Percentiles rank a stretch among this genome's conserved stretches.
phyloP scores from a whole-genome alignment of 2,329 filamentous ascomycete species.

The Ilyonectria sp. region DNA sequence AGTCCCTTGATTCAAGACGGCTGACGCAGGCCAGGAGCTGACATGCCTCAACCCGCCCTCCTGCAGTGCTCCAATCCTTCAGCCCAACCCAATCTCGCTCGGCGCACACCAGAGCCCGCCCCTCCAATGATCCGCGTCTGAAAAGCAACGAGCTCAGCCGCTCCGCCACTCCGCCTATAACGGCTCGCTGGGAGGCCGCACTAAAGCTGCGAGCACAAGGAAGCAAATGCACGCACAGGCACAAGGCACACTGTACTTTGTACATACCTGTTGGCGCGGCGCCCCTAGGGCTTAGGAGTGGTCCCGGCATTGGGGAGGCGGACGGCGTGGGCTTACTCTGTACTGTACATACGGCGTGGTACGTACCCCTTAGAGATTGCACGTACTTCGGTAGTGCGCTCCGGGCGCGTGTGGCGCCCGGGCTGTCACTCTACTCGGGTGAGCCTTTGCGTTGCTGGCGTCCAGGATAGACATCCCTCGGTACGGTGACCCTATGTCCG shows the following conservation, averaged over 20 bases:
- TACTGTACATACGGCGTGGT: not conserved
- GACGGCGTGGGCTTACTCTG: constrained; percentile 20
- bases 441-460: constrained; percentile 30
- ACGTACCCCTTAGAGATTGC: not conserved
- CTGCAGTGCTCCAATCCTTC: constrained; percentile 11
- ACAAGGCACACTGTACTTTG: constrained; percentile 20
- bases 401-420: constrained; percentile 32
- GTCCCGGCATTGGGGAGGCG: constrained; percentile 27
- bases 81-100: constrained; percentile 29
- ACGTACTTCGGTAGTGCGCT: constrained; percentile 5
- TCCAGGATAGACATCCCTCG: constrained; percentile 26
- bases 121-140: constrained; percentile 12
- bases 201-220: constrained; percentile 13
- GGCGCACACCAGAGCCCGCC: constrained; percentile 19
- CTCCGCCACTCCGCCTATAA: constrained; percentile 34
- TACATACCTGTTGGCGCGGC: constrained; percentile 28
- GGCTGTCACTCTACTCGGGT: constrained; percentile 29
- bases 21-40: not conserved
- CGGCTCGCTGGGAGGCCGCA: constrained; percentile 20
- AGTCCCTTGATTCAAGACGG: constrained; percentile 8
- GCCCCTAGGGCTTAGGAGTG: constrained; percentile 33
- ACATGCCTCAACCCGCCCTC: constrained; percentile 4
- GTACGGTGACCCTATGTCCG: constrained; percentile 29
- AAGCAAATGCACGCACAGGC: constrained; percentile 23
- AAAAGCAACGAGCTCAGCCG: constrained; percentile 32